Percentiles rank a stretch among this genome's conserved stretches.
Evolutionary conservation across 371 early-diverging fungal genomes (phyloP).

Genomic region (Zychaea mexicana): DNA sequence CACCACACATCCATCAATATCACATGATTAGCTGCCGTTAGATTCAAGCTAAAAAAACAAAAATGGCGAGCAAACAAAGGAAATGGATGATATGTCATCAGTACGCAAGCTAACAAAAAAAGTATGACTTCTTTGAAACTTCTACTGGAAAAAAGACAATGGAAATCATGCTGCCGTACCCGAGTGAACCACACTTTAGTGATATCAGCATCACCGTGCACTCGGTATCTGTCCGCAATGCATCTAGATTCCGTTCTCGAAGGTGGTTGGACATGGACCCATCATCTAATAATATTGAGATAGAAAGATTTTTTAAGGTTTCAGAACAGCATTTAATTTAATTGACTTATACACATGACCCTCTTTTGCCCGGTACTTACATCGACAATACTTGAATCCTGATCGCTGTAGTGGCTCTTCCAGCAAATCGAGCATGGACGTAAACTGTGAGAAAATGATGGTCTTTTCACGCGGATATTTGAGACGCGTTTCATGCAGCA

Average conservation of each 20-base stretch:
- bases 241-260: slow-evolving; percentile 50
- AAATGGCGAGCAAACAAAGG: too few species aligned
- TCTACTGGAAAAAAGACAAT: background rate
- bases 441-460: slow-evolving; percentile 89
- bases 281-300: slow-evolving; percentile 39
- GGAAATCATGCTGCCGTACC: too few species aligned
- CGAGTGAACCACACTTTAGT: slow-evolving; percentile 72
- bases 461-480: slow-evolving; percentile 60
- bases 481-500: slow-evolving; percentile 36
- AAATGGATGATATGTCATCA: too few species aligned
- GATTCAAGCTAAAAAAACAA: slow-evolving; percentile 67
- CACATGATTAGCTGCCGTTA: slow-evolving; percentile 77
- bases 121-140: background rate
- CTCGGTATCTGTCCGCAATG: slow-evolving; percentile 55
- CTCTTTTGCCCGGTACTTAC: slow-evolving; percentile 25
- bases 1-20: slow-evolving; percentile 84
- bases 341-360: too few species aligned
- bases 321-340: too few species aligned
- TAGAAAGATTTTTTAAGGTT: too few species aligned
- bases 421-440: slow-evolving; percentile 75
- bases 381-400: slow-evolving; percentile 62
- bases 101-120: background rate
- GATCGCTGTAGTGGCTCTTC: slow-evolving; percentile 63
- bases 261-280: slow-evolving; percentile 38
- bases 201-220: slow-evolving; percentile 69